phyloP scores from a whole-genome alignment of 306 rosid species.

The Bauhinia variegata region DNA sequence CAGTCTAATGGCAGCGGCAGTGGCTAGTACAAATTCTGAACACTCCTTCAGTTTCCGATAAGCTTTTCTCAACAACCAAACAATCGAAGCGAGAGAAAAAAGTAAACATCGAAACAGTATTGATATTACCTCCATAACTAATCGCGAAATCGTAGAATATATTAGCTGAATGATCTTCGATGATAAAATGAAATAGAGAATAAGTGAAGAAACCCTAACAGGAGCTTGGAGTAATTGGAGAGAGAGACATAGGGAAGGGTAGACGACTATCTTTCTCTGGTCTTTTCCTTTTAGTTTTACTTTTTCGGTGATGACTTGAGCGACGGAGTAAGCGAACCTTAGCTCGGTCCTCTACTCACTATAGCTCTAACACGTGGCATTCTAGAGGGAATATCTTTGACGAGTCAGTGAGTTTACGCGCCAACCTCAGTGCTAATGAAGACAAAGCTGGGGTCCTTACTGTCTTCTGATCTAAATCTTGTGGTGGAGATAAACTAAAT shows the following conservation, averaged over 20 bases:
- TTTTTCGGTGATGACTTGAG: slow-evolving; percentile 17
- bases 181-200: background rate
- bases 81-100: background rate
- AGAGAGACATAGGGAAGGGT: slow-evolving; percentile 1
- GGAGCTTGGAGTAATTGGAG: too few species aligned
- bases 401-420: slow-evolving; percentile 38
- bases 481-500: too few species aligned
- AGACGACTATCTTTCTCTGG: background rate
- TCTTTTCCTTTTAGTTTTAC: background rate
- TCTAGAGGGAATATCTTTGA: slow-evolving; percentile 34
- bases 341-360: slow-evolving; percentile 41
- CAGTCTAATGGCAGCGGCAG: too few species aligned
- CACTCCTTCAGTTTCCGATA: background rate
- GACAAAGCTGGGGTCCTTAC: too few species aligned
- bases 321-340: slow-evolving; percentile 10
- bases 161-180: slow-evolving; percentile 1
- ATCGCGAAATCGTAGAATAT: background rate
- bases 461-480: too few species aligned
- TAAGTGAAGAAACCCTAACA: slow-evolving; percentile 34
- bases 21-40: too few species aligned
- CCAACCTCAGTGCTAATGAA: background rate
- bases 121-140: slow-evolving; percentile 41
- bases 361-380: slow-evolving; percentile 52
- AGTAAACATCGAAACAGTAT: background rate
- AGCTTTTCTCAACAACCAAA: background rate